Evolutionary conservation across 352 stramenopile species (phyloP), one percentile per base, ranked within the genome.

Genomic region (Blastocystis hominis): DNA sequence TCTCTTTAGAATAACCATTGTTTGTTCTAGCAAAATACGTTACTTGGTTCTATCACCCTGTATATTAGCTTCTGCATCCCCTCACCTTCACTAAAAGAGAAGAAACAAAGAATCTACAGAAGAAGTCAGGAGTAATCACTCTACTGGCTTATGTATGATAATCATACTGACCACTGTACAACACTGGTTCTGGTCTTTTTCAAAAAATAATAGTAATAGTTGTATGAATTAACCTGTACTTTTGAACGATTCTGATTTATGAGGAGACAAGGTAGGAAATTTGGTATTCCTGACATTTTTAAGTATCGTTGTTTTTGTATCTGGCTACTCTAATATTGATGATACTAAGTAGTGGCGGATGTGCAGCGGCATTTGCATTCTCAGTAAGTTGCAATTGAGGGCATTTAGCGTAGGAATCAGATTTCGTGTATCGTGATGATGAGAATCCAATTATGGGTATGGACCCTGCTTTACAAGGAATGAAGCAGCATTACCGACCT

Each of bases 201-300:
- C 13, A 44, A 70, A 46, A 17, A 70, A 36, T 70, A 20, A 10
- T 70, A 10, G 13, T n/a, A 30, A 3, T 70, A 36, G 61, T 70
- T 44, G 10, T 36, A 70, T 70, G 38, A 56, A 40, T 17, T 77
- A 56, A 40, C 55, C 20, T 77, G 3, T 9, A 6, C 5, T 30
- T 77, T 20, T 77, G 46, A 56, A n/a, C 50, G n/a, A 77, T 56
- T 53, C 40, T 54, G 66, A n/a, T 77, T 77, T 20, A 77, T 77
- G 66, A 77, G 36, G 24, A 59, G 38, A 53, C 44, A 77, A 34
- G 38, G 66, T 77, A 36, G 13, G 7, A 56, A 0, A 46, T 61
- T 53, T 3, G n/a, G 46, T 56, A 77, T 15, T 34, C 5, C 0
- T 3, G 66, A 56, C n/a, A 54, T 53, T 30, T 0, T 47, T 6